phyloP scores from a whole-genome alignment of 192 early-diverging fungal genomes.

The Coemansia sp. region DNA sequence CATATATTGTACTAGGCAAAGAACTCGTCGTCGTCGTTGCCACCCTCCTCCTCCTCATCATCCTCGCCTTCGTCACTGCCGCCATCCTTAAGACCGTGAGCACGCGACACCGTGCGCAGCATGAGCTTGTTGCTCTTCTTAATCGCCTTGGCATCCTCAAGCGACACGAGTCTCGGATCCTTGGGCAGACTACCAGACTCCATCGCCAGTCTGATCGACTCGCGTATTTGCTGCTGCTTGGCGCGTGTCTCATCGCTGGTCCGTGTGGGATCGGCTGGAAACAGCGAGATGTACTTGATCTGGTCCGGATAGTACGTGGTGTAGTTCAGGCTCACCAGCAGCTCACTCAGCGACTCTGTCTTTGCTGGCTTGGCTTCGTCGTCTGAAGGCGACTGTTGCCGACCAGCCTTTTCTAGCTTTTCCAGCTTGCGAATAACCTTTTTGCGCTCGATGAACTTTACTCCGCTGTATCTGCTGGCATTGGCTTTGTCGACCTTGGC shows the following conservation, averaged over 20 bases:
- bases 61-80: conserved; percentile 1
- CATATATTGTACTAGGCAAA: conserved; percentile 26
- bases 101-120: conserved; percentile 37
- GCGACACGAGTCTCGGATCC: conserved; percentile 29
- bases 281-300: conserved; percentile 53
- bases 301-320: conserved; percentile 52
- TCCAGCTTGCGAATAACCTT: conserved; percentile 40
- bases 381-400: background rate
- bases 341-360: background rate
- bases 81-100: conserved; percentile 16
- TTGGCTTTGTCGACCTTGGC: conserved; percentile 30
- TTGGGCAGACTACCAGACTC: conserved; percentile 29
- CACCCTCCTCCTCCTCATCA: background rate
- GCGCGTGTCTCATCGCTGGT: conserved; percentile 30
- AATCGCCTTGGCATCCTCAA: conserved; percentile 39
- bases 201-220: conserved; percentile 33
- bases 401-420: conserved; percentile 17
- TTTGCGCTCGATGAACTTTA: conserved; percentile 56
- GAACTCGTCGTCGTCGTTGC: conserved; percentile 36
- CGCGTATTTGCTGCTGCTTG: conserved; percentile 20
- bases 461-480: conserved; percentile 35
- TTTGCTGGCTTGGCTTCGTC: background rate
- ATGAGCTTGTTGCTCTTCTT: conserved; percentile 29
- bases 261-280: conserved; percentile 34
- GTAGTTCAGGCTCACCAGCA: conserved; percentile 45